phyloP scores from a whole-genome alignment of 164 flowering plant genomes.

The Annona cherimola region DNA sequence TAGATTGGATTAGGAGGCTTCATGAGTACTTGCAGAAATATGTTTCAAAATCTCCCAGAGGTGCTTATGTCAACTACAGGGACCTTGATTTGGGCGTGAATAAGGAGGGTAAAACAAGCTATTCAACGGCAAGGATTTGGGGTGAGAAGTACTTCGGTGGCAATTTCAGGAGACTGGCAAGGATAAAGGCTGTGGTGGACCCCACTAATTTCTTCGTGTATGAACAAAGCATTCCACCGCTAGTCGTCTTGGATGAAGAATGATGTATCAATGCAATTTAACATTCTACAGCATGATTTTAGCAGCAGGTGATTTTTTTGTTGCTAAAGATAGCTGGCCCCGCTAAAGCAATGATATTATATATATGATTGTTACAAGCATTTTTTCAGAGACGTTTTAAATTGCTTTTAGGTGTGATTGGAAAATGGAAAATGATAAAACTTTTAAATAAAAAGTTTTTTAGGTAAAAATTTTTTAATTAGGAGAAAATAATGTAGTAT shows the following conservation, averaged over 20 bases:
- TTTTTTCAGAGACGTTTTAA: not conserved
- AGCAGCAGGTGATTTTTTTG: not conserved
- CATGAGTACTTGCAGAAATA: slow-evolving; percentile 13
- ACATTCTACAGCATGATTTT: not conserved
- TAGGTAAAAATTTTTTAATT: no score
- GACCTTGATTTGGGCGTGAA: slow-evolving; percentile 20
- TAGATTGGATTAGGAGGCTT: slow-evolving; percentile 13
- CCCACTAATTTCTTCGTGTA: slow-evolving; percentile 18
- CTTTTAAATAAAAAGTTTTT: no score
- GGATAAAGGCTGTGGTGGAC: slow-evolving; percentile 24
- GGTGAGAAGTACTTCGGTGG: slow-evolving; percentile 21
- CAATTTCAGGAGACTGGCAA: slow-evolving; percentile 29
- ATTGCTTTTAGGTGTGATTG: not conserved
- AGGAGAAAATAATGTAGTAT: no score
- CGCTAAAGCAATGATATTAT: not conserved
- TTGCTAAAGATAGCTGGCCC: no score
- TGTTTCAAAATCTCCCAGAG: slow-evolving; percentile 19
- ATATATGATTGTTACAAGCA: no score
- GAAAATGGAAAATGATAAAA: not conserved
- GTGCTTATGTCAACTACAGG: slow-evolving; percentile 19
- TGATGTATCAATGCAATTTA: not conserved
- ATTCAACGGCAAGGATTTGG: slow-evolving; percentile 14
- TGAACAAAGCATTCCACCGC: slow-evolving; percentile 18
- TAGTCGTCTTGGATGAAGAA: not conserved
- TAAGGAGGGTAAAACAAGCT: slow-evolving; percentile 6